Percentiles rank a stretch among this genome's conserved stretches.
Conservation (phyloP, 2,329 filamentous ascomycete species). For the Myriosclerotinia duriaeana region DNA sequence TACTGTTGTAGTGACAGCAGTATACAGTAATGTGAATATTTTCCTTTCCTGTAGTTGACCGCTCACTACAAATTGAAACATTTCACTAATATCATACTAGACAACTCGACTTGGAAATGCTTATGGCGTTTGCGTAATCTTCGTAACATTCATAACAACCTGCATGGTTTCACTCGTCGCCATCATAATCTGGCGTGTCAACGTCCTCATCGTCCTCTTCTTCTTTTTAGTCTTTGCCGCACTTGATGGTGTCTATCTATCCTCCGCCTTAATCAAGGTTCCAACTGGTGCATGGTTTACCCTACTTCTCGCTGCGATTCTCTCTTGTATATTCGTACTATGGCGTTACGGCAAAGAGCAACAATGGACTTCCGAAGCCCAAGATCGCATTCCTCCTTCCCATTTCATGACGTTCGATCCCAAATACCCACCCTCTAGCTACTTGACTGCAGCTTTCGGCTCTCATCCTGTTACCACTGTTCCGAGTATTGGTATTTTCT, state of each 20-base stretch:
- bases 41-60: background rate
- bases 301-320: slow-evolving; percentile 59
- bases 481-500: slow-evolving; percentile 68
- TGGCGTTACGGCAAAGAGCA: slow-evolving; percentile 79
- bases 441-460: slow-evolving; percentile 43
- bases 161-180: slow-evolving; percentile 72
- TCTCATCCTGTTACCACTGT: slow-evolving; percentile 47
- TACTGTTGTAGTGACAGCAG: slow-evolving; percentile 69
- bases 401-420: slow-evolving; percentile 42
- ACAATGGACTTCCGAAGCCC: slow-evolving; percentile 70
- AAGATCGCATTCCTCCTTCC: slow-evolving; percentile 56
- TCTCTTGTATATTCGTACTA: slow-evolving; percentile 66
- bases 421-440: slow-evolving; percentile 37
- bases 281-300: slow-evolving; percentile 80
- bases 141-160: slow-evolving; percentile 76
- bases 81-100: slow-evolving; percentile 39
- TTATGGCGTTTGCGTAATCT: slow-evolving; percentile 77
- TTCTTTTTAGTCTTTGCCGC: slow-evolving; percentile 63
- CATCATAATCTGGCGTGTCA: slow-evolving; percentile 68
- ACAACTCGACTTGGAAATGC: slow-evolving; percentile 70
- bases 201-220: slow-evolving; percentile 58
- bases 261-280: slow-evolving; percentile 68
- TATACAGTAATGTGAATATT: slow-evolving; percentile 65
- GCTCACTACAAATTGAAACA: background rate
- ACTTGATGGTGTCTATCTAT: slow-evolving; percentile 69